Conservation (phyloP, 2,329 filamentous ascomycete genomes). For the Microdochium bolleyi region DNA sequence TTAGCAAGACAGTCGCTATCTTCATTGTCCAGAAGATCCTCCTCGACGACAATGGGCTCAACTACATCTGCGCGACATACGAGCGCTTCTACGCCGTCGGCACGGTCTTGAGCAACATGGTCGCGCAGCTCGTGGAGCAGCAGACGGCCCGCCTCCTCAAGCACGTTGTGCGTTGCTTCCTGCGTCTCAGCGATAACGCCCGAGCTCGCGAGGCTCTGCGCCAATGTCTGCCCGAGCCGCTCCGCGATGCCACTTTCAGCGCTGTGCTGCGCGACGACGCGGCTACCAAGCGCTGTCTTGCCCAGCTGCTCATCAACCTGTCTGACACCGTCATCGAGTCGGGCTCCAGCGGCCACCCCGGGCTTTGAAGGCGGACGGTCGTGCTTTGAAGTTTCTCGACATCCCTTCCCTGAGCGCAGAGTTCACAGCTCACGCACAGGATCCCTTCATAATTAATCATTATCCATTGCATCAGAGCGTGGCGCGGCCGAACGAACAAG, state of each 20-base stretch:
- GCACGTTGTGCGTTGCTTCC: slow-evolving; percentile 94
- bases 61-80: slow-evolving; percentile 98
- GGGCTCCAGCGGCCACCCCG: slow-evolving; percentile 11
- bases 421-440: background rate
- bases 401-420: background rate
- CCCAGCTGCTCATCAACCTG: slow-evolving; percentile 94
- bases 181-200: slow-evolving; percentile 91
- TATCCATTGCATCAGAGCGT: background rate
- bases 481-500: background rate
- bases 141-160: slow-evolving; percentile 94
- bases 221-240: slow-evolving; percentile 94
- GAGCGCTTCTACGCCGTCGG: slow-evolving; percentile 97
- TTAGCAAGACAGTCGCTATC: slow-evolving; percentile 98
- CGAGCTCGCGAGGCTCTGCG: slow-evolving; percentile 89
- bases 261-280: slow-evolving; percentile 94
- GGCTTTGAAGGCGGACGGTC: slow-evolving; percentile 10
- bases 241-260: slow-evolving; percentile 96
- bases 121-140: slow-evolving; percentile 92
- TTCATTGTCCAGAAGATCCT: slow-evolving; percentile 99
- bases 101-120: slow-evolving; percentile 97
- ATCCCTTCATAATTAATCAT: background rate
- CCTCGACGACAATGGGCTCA: slow-evolving; percentile 89
- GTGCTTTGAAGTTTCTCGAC: background rate
- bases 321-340: slow-evolving; percentile 71
- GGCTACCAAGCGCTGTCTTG: slow-evolving; percentile 92